Conservation (phyloP, 805 yeast genomes). For the Metschnikowia borealis region DNA sequence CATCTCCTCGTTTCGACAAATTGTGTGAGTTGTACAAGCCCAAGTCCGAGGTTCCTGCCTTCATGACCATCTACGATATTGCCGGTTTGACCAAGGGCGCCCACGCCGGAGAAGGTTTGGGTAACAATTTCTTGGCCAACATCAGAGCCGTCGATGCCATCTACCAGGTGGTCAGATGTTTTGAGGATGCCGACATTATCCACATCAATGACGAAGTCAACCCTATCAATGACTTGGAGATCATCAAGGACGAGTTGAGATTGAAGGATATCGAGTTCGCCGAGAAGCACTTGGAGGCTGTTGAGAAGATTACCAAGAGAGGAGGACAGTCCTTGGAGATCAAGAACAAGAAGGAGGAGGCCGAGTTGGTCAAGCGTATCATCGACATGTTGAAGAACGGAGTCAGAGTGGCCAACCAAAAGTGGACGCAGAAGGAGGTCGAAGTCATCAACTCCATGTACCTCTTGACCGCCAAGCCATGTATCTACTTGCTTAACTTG, state of each 20-base stretch:
- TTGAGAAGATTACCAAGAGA: slow-evolving; percentile 75
- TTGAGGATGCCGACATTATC: slow-evolving; percentile 95
- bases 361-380: slow-evolving; percentile 66
- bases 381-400: slow-evolving; percentile 78
- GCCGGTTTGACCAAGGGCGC: slow-evolving; percentile 58
- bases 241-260: slow-evolving; percentile 86
- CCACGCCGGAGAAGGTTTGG: slow-evolving; percentile 62
- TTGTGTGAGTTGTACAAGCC: slow-evolving; percentile 44
- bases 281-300: slow-evolving; percentile 71
- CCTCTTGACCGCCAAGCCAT: slow-evolving; percentile 91
- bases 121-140: slow-evolving; percentile 67
- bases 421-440: slow-evolving; percentile 88
- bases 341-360: slow-evolving; percentile 84
- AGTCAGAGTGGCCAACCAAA: slow-evolving; percentile 79
- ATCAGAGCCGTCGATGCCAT: slow-evolving; percentile 70
- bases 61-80: slow-evolving; percentile 21
- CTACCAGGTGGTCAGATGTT: slow-evolving; percentile 57
- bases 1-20: slow-evolving; percentile 19
- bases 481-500: slow-evolving; percentile 86
- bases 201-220: slow-evolving; percentile 87
- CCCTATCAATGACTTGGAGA: slow-evolving; percentile 91
- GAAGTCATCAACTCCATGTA: slow-evolving; percentile 83
- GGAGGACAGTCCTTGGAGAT: slow-evolving; percentile 89
- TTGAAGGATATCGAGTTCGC: slow-evolving; percentile 96
- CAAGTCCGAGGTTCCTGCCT: slow-evolving; percentile 32